Percentiles rank a stretch among this genome's conserved stretches.
Conservation (phyloP, 306 rosid genomes). For the Acacia acuminata region DNA sequence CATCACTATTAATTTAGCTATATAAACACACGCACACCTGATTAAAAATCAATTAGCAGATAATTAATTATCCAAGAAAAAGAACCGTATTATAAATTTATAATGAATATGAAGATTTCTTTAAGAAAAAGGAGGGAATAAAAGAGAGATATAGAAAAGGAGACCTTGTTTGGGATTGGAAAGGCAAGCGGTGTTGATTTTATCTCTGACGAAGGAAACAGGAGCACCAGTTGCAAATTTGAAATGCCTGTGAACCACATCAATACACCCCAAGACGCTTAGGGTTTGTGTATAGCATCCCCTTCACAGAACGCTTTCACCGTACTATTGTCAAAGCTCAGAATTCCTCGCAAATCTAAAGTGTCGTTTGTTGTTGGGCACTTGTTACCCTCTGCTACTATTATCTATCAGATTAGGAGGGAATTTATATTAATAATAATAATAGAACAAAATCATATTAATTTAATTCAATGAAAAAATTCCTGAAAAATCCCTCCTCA, state of each 20-base stretch:
- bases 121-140: too few relatives aligned
- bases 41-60: too few relatives aligned
- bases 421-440: too few relatives aligned
- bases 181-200: background rate
- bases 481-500: too few relatives aligned
- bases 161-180: background rate
- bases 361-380: background rate
- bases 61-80: too few relatives aligned
- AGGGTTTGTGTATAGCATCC: background rate
- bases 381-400: too few relatives aligned
- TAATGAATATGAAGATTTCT: too few relatives aligned
- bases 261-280: background rate
- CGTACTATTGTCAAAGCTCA: background rate
- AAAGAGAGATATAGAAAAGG: background rate
- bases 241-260: background rate
- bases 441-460: too few relatives aligned
- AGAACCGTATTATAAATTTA: too few relatives aligned
- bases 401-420: background rate
- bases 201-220: background rate
- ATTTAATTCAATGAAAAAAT: too few relatives aligned
- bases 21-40: background rate
- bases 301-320: background rate
- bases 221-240: background rate
- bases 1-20: background rate
- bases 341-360: background rate